These are phyloP conservation scores for Pichia eremophila DNA, from an alignment of 805 yeast genomes.

Conservation along the genomic window DNA sequence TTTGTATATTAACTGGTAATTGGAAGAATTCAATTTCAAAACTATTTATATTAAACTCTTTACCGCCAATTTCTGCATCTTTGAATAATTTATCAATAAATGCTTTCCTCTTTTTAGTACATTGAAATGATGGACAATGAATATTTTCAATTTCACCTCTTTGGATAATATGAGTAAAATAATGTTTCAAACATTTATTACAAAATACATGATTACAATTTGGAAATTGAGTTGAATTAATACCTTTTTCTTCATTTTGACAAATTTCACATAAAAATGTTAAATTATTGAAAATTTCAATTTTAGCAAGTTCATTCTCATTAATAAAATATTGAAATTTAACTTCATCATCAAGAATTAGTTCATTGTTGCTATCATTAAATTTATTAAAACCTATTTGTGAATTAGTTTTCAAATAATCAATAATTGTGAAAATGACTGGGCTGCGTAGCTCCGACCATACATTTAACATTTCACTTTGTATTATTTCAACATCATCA, in stretches of 20 bases:
- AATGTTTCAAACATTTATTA: constrained; percentile 33
- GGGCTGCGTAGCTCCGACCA: too few species aligned
- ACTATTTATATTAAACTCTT: constrained; percentile 15
- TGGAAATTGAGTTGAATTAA: constrained; percentile 26
- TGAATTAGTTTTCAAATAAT: constrained; percentile 6
- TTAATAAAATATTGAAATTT: constrained; percentile 6
- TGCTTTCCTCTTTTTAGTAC: constrained; percentile 24
- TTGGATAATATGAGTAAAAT: constrained; percentile 31
- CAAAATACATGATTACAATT: constrained; percentile 46
- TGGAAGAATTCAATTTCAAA: constrained; percentile 32
- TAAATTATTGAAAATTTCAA: constrained; percentile 23
- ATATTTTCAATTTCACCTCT: constrained; percentile 42
- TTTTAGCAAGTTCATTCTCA: constrained; percentile 15
- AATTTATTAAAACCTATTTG: not conserved
- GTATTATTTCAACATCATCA: not conserved
- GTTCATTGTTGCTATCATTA: not conserved
- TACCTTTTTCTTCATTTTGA: constrained; percentile 40
- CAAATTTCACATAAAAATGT: constrained; percentile 52
- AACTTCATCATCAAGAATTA: not conserved
- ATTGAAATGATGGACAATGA: constrained; percentile 50
- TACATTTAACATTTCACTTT: not conserved
- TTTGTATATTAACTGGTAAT: constrained; percentile 29
- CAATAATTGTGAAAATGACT: constrained; percentile 8
- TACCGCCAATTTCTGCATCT: constrained; percentile 4
- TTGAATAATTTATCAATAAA: constrained; percentile 10